A percentile compares a stretch with the other conserved stretches of the same genome.
phyloP scores from a whole-genome alignment of 345 rosid species.

The Xanthoceras sorbifolium region DNA sequence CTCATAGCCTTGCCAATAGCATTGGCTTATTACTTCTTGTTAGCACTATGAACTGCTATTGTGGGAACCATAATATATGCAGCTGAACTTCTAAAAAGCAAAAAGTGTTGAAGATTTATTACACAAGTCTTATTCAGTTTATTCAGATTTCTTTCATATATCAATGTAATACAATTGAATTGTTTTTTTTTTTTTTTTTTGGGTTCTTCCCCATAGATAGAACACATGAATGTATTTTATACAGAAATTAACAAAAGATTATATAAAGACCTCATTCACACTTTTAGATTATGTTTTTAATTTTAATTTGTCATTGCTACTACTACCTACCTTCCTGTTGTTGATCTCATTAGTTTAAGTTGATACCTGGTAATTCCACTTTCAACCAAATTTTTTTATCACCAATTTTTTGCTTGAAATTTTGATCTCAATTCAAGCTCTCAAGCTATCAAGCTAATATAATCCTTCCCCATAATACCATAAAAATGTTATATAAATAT shows the following conservation, averaged over 20 bases:
- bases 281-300: neutral
- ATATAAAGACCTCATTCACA: neutral
- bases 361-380: no score
- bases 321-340: no score
- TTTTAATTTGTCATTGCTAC: no score
- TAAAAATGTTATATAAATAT: no score
- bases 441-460: no score
- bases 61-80: neutral
- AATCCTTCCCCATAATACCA: no score
- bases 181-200: neutral
- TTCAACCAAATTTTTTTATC: no score
- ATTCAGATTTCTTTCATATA: constrained; percentile 11
- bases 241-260: neutral
- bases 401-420: no score
- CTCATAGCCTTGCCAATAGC: constrained; percentile 74
- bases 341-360: no score
- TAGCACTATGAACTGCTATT: constrained; percentile 48
- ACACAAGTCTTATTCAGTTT: constrained; percentile 10
- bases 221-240: neutral
- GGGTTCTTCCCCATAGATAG: neutral
- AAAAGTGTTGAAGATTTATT: neutral
- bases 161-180: neutral
- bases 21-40: constrained; percentile 67
- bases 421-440: neutral
- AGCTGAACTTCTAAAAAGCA: constrained; percentile 13